Conservation (phyloP, 1,284 basidiomycete genomes). For the Tilletia caries region DNA sequence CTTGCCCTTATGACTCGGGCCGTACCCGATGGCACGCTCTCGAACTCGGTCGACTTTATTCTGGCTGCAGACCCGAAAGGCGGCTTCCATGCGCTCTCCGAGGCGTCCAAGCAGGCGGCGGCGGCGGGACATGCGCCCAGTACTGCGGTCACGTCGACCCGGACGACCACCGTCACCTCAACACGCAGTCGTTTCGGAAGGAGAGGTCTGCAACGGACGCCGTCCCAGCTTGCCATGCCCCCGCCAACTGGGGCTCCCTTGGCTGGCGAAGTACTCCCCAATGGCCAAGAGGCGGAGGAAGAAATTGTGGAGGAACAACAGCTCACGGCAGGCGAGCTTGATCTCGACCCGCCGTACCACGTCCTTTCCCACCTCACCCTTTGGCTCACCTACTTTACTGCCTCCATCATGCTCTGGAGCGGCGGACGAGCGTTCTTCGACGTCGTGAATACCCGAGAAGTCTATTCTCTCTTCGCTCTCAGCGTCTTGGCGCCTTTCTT, state of each 20-base stretch:
- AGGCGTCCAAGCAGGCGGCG: neutral
- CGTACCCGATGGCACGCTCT: neutral
- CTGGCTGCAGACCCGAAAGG: neutral
- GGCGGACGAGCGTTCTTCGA: neutral
- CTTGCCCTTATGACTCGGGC: neutral
- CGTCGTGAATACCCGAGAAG: neutral
- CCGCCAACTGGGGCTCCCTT: too few relatives aligned
- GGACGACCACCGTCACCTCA: neutral
- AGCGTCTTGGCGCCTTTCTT: neutral
- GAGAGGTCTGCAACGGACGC: neutral
- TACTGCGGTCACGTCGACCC: neutral
- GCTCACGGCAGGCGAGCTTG: neutral
- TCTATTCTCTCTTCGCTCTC: neutral
- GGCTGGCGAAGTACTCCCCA: too few relatives aligned
- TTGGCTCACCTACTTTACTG: constrained; percentile 1
- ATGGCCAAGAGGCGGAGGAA: neutral
- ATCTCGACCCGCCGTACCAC: neutral
- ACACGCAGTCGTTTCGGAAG: neutral
- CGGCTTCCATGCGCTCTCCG: neutral
- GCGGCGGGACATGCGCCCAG: neutral
- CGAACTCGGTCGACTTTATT: neutral
- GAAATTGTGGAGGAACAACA: neutral
- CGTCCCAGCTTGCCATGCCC: neutral
- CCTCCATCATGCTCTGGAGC: neutral
- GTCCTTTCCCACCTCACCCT: neutral